Percentiles rank a stretch among this genome's conserved stretches.
phyloP scores from a whole-genome alignment of 257 asterid species.

The Ballota nigra region DNA sequence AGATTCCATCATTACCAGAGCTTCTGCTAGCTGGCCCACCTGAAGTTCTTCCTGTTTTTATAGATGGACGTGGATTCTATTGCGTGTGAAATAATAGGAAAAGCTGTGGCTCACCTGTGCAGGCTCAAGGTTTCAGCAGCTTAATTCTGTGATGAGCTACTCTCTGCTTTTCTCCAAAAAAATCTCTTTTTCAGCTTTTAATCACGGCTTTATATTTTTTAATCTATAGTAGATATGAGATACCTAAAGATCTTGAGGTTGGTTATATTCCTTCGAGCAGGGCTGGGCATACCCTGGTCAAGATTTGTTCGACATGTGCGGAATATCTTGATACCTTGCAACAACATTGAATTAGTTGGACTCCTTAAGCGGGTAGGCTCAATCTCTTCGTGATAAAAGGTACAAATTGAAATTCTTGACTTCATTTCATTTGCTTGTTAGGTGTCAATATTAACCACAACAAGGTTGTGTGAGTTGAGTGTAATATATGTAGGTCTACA shows the following conservation, averaged over 20 bases:
- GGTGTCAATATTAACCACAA: slow-evolving; percentile 1
- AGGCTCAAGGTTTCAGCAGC: slow-evolving; percentile 66
- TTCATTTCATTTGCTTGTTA: slow-evolving; percentile 1
- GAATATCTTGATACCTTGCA: no score
- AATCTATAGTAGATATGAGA: slow-evolving; percentile 50
- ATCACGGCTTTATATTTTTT: slow-evolving; percentile 19
- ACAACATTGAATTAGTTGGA: slow-evolving; percentile 85
- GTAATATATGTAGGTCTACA: slow-evolving; percentile 63
- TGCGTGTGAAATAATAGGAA: slow-evolving; percentile 55
- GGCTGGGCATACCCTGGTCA: slow-evolving; percentile 96
- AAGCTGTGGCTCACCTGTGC: slow-evolving; percentile 73
- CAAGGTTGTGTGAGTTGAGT: slow-evolving; percentile 20
- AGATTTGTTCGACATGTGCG: slow-evolving; percentile 91
- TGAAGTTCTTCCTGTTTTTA: slow-evolving; percentile 76
- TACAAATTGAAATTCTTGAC: no score
- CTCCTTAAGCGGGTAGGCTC: slow-evolving; percentile 74
- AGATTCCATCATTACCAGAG: slow-evolving; percentile 74
- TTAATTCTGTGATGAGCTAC: slow-evolving; percentile 56
- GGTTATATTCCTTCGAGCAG: slow-evolving; percentile 91
- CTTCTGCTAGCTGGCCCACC: slow-evolving; percentile 96
- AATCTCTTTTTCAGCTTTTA: not conserved
- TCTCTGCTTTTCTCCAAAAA: slow-evolving; percentile 2
- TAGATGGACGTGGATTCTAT: slow-evolving; percentile 93
- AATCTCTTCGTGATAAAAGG: slow-evolving; percentile 16
- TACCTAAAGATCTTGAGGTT: slow-evolving; percentile 95